Evolutionary conservation across 1,139 yeast genomes (phyloP).

Genomic region (Protomyces arabidopsidicola): DNA sequence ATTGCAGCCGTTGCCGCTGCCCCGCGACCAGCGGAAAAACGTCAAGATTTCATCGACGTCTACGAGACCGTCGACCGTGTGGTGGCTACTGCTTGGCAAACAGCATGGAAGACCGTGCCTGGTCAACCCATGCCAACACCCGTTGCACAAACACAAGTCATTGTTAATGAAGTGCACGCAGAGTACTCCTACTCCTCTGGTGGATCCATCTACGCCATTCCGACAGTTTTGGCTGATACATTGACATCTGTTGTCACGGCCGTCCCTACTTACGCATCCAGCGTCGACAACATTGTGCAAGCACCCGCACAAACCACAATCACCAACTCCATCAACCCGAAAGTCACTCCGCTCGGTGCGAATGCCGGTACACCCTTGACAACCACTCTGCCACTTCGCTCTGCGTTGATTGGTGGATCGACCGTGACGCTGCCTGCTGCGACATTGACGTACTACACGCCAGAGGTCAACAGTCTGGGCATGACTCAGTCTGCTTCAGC

Average conservation of each 20-base stretch:
- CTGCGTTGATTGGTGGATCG: slow-evolving; percentile 6
- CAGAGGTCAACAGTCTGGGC: slow-evolving; percentile 1
- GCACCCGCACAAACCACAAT: slow-evolving; percentile 6
- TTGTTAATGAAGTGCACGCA: slow-evolving; percentile 13
- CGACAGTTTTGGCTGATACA: slow-evolving; percentile 6
- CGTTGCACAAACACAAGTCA: slow-evolving; percentile 8
- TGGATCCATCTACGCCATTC: slow-evolving; percentile 15
- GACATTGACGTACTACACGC: slow-evolving; percentile 21
- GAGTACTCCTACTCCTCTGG: slow-evolving; percentile 20
- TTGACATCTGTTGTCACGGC: slow-evolving; percentile 2
- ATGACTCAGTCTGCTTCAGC: not conserved
- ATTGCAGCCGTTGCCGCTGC: not conserved
- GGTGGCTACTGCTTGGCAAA: not conserved
- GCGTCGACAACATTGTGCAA: slow-evolving; percentile 5
- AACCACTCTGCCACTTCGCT: slow-evolving; percentile 10
- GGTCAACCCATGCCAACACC: not conserved
- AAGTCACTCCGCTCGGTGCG: slow-evolving; percentile 16
- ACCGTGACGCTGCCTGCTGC: slow-evolving; percentile 16
- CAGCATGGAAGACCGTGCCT: not conserved
- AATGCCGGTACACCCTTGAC: slow-evolving; percentile 9
- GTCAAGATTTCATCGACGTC: not conserved
- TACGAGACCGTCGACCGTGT: slow-evolving; percentile 1
- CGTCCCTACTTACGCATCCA: not conserved
- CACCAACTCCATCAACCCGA: slow-evolving; percentile 16
- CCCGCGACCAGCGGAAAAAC: not conserved